A percentile compares a stretch with the other conserved stretches of the same genome.
Evolutionary conservation across 352 stramenopile genomes (phyloP).

Genomic region (Blastocystis sp.): DNA sequence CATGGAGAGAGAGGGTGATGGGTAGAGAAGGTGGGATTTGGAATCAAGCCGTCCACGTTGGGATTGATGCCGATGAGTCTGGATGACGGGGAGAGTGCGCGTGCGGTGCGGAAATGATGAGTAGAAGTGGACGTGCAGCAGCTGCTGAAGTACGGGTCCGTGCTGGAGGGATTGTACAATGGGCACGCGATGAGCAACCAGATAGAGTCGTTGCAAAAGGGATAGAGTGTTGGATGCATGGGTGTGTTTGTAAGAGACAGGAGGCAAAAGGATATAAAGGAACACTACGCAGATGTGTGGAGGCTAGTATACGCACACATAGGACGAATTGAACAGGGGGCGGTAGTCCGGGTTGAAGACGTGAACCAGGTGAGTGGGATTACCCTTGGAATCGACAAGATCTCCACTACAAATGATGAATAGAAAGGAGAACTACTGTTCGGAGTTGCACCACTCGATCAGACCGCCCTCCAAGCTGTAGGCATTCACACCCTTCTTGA

Average conservation of each 20-base stretch:
- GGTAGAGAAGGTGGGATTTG: slow-evolving; percentile 21
- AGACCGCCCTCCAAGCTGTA: slow-evolving; percentile 31
- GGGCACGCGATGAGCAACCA: neutral
- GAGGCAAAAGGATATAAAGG: neutral
- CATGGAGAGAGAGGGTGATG: neutral
- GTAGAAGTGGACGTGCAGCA: slow-evolving; percentile 16
- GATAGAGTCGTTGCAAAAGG: neutral
- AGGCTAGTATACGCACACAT: slow-evolving; percentile 57
- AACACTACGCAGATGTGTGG: neutral
- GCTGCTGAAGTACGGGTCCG: slow-evolving; percentile 1
- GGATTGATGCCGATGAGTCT: neutral
- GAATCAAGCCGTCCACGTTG: slow-evolving; percentile 17
- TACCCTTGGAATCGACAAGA: slow-evolving; percentile 13
- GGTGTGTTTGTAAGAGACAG: neutral
- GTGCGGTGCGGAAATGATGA: neutral
- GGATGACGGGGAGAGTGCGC: neutral
- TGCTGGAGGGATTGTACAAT: neutral
- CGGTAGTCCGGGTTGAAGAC: slow-evolving; percentile 53
- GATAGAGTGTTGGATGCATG: neutral
- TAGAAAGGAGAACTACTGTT: neutral
- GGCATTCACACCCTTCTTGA: slow-evolving; percentile 35
- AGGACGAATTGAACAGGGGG: slow-evolving; percentile 38
- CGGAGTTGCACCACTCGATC: slow-evolving; percentile 37
- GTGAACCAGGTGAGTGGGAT: slow-evolving; percentile 43
- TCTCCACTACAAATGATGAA: slow-evolving; percentile 9